phyloP scores from a whole-genome alignment of 2,329 filamentous ascomycete genomes.

The Hypoxylon sp. region DNA sequence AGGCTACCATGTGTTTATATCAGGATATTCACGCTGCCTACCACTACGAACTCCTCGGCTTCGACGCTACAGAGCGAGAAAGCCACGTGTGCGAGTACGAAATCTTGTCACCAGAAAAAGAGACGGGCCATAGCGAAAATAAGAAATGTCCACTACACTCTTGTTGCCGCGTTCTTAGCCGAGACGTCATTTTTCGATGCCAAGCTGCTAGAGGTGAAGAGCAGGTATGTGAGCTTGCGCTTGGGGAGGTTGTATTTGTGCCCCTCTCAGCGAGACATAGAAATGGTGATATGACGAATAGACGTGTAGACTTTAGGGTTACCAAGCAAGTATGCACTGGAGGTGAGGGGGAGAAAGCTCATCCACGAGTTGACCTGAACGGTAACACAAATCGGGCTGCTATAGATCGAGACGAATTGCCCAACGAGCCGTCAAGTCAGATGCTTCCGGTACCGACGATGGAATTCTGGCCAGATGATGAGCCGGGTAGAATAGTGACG shows the following conservation, averaged over 20 bases:
- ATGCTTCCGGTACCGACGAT: background rate
- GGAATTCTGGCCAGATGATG: conserved; percentile 28
- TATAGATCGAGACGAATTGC: too few species aligned
- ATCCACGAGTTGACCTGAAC: background rate
- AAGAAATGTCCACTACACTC: conserved; percentile 27
- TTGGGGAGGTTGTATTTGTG: conserved; percentile 32
- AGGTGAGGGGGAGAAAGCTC: too few species aligned
- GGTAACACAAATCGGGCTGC: background rate
- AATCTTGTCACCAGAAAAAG: background rate
- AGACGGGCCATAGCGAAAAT: background rate
- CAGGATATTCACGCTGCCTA: conserved; percentile 34
- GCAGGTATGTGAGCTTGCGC: background rate
- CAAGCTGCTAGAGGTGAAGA: background rate
- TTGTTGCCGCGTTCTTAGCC: conserved; percentile 31
- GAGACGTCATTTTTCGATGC: conserved; percentile 21
- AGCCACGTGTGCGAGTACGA: conserved; percentile 17
- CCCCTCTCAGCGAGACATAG: background rate
- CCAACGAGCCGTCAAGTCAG: too few species aligned
- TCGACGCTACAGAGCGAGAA: conserved; percentile 19
- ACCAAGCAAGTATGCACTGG: background rate
- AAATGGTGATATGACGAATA: background rate
- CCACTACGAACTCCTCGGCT: conserved; percentile 26
- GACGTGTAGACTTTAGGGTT: background rate
- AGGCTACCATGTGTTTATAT: conserved; percentile 31
- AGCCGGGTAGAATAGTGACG: conserved; percentile 7